These are phyloP conservation scores for Termitomyces sp. DNA, from an alignment of 768 basidiomycete genomes.

Conservation along the genomic window DNA sequence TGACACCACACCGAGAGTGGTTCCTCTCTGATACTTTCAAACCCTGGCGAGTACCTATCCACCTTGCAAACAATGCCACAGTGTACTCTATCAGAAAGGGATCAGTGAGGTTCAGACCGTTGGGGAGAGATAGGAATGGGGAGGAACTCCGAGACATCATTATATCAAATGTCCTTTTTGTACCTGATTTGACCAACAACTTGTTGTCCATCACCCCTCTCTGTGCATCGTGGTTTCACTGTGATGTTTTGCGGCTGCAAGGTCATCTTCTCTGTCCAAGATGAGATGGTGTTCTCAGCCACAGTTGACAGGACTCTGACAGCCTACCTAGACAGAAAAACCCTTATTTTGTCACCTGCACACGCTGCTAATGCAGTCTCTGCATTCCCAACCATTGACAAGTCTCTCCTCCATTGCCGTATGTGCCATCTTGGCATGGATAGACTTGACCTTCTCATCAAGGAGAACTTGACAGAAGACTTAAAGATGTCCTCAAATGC, in stretches of 20 bases:
- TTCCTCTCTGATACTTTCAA: not conserved
- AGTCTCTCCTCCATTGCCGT: not conserved
- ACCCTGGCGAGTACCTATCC: not conserved
- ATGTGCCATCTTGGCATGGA: slow-evolving; percentile 1
- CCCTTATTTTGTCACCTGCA: not conserved
- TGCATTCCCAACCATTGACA: not conserved
- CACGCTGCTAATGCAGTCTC: not conserved
- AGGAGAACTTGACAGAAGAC: not conserved
- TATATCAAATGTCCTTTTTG: not conserved
- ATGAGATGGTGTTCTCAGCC: not conserved
- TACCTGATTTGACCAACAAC: not conserved
- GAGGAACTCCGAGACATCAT: not conserved
- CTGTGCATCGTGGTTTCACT: not conserved
- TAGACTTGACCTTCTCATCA: not conserved
- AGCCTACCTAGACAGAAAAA: slow-evolving; percentile 1
- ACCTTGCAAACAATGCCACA: no score
- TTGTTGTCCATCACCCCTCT: not conserved
- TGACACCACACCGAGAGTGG: not conserved
- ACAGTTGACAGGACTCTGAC: not conserved
- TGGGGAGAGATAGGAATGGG: not conserved
- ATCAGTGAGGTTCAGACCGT: no score
- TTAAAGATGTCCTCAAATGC: not conserved
- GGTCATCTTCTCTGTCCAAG: not conserved
- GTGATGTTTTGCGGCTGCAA: not conserved
- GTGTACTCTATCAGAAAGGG: no score